These are phyloP conservation scores for Limnomonas spitsbergensis DNA, from an alignment of 139 green algal genomes.

Conservation along the genomic window DNA sequence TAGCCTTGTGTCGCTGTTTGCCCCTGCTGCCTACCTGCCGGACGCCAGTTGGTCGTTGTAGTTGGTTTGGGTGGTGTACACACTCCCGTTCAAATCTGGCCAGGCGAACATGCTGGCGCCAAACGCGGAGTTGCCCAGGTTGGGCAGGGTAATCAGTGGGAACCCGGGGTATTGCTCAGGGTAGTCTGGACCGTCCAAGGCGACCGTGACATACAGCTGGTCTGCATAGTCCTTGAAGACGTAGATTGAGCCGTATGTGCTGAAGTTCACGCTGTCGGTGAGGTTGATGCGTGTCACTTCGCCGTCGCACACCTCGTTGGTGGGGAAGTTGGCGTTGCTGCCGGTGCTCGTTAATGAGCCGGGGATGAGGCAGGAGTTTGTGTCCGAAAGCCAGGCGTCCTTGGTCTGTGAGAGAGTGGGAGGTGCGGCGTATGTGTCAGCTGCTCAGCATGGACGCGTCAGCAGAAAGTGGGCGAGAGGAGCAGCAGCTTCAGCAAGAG, in stretches of 20 bases:
- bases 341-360: not conserved
- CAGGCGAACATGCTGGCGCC: not conserved
- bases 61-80: not conserved
- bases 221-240: slow-evolving; percentile 12
- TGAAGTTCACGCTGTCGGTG: slow-evolving; percentile 7
- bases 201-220: slow-evolving; percentile 4
- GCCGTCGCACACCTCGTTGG: not conserved
- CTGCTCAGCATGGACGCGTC: no score
- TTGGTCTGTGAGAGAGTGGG: not conserved
- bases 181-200: not conserved
- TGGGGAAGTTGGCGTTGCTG: not conserved
- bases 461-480: no score
- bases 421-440: no score
- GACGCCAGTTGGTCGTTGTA: not conserved
- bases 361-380: not conserved
- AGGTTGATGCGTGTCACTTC: not conserved
- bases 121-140: not conserved
- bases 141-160: not conserved
- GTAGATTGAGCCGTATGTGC: slow-evolving; percentile 6
- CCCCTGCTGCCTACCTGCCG: no score
- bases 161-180: not conserved
- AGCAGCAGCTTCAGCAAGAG: no score
- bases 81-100: not conserved
- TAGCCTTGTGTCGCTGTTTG: no score
- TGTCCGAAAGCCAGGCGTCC: not conserved